These are phyloP conservation scores for Phoma sp. DNA, from an alignment of 2,329 filamentous ascomycete species.

Conservation along the genomic window DNA sequence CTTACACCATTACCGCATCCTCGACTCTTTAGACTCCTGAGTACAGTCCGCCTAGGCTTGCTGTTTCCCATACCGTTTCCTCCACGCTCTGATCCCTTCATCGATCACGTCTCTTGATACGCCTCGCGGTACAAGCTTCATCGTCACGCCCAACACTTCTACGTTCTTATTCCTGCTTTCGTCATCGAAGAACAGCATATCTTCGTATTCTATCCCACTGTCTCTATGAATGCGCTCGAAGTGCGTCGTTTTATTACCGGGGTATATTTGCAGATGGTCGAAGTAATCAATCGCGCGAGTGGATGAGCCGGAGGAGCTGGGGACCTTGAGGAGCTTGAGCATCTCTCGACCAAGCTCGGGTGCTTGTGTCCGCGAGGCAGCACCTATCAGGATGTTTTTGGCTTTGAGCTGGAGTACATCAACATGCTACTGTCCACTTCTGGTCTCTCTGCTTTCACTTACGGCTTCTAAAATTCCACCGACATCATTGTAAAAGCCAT, in stretches of 20 bases:
- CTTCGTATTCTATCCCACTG: constrained; percentile 73
- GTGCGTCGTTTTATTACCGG: constrained; percentile 82
- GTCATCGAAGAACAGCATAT: constrained; percentile 97
- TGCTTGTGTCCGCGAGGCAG: constrained; percentile 80
- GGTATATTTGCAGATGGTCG: constrained; percentile 67
- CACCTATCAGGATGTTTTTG: constrained; percentile 65
- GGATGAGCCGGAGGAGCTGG: constrained; percentile 56
- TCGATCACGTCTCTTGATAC: constrained; percentile 79
- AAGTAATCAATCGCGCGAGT: constrained; percentile 58
- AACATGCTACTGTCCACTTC: not conserved
- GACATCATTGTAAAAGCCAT: constrained; percentile 56
- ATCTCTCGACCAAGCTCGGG: constrained; percentile 82
- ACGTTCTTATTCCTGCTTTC: constrained; percentile 87
- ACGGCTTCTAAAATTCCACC: constrained; percentile 49
- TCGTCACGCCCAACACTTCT: constrained; percentile 77
- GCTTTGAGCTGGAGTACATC: constrained; percentile 43
- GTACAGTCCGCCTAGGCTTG: constrained; percentile 8
- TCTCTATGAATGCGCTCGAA: constrained; percentile 75
- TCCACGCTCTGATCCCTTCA: constrained; percentile 79
- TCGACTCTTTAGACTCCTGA: not conserved
- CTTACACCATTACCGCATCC: not conserved
- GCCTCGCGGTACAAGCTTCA: constrained; percentile 81
- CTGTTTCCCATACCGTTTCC: constrained; percentile 67
- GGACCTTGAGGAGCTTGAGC: constrained; percentile 73
- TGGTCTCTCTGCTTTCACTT: not conserved